Evolutionary conservation across 768 basidiomycete species (phyloP), one percentile per base, ranked within the genome.

Genomic region (Pleurotus giganteus): DNA sequence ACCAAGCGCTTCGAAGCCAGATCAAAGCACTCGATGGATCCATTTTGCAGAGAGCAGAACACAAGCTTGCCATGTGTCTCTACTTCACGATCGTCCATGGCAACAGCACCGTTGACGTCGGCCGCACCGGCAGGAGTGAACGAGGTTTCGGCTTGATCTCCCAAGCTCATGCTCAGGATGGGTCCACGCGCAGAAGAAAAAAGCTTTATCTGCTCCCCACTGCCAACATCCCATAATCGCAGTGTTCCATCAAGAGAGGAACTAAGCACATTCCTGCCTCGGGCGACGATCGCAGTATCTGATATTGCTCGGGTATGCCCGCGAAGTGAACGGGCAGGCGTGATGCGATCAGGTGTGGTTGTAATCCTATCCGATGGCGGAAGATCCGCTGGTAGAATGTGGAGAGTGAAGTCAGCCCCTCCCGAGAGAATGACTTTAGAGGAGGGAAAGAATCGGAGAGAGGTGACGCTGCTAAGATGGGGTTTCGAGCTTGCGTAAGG

Each of bases 191-290:
- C 67, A 0, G 77, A 66, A 3, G 70, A 68, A 47, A 88, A 57
- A 11, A 79, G 70, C 8, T 74, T 64, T 7, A 84, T 74, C 55
- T 77, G 73, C 19, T 73, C 66, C 2, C 79, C 80, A 6, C 74
- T 71, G 2, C 82, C 76, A 6, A 91, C 81, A 58, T 90, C 85
- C 90, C 91, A 91, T 3, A 90, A 70, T 45, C 83, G 77, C 21
- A 91, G 63, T 0, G 85, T 86, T 2, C 83, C 81, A 64, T 93
- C 90, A 54, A 84, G 82, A 0, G 85, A 81, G 4, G 79, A 71
- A 8, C 87, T 88, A 4, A 93, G 61, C 46, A 93, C 66, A 60
- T 85, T 84, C 21, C 82, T 78, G 0, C 91, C 91, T 2, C 80
- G 73, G 0, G 80, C 79, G 36, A 92, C 71, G 58, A 92, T 89